These are phyloP conservation scores for Penicillium sumatraense DNA, from an alignment of 2,329 filamentous ascomycete species.

Conservation along the genomic window DNA sequence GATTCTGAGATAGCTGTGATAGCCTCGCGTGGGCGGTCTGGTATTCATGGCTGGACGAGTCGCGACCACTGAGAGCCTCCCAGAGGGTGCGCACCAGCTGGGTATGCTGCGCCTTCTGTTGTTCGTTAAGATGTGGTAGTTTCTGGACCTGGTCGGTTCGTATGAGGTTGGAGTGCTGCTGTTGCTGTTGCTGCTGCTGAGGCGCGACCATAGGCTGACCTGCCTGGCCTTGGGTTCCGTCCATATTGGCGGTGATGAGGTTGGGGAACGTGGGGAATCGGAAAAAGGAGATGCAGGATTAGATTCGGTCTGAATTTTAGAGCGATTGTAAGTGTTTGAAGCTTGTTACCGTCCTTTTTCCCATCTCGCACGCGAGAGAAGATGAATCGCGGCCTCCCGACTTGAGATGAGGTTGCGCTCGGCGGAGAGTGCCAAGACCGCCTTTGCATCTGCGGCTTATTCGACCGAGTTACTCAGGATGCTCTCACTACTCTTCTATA, in stretches of 20 bases:
- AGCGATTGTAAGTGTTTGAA: not conserved
- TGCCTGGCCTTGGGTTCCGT: constrained; percentile 36
- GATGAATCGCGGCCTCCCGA: not conserved
- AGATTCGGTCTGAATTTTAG: too few relatives aligned
- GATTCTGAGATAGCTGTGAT: constrained; percentile 53
- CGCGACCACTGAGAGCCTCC: constrained; percentile 55
- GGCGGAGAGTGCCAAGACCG: not conserved
- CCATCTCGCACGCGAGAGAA: not conserved
- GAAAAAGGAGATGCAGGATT: not conserved
- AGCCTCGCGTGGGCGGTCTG: constrained; percentile 56
- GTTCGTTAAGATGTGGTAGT: constrained; percentile 57
- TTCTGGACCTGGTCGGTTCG: constrained; percentile 58
- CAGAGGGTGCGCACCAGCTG: constrained; percentile 59
- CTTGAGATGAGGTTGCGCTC: not conserved
- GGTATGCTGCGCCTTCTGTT: constrained; percentile 61
- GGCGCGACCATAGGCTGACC: constrained; percentile 33
- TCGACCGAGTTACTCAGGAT: too few relatives aligned
- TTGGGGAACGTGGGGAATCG: not conserved
- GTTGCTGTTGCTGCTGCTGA: constrained; percentile 18
- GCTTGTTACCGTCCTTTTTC: not conserved
- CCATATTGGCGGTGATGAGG: constrained; percentile 32
- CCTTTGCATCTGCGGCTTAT: not conserved
- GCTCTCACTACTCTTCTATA: too few relatives aligned
- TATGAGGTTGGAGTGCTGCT: constrained; percentile 50
- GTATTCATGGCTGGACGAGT: constrained; percentile 55